Evolutionary conservation across 805 yeast species (phyloP), one percentile per base, ranked within the genome.

Genomic region (Saccharomycopsis selenospora): DNA sequence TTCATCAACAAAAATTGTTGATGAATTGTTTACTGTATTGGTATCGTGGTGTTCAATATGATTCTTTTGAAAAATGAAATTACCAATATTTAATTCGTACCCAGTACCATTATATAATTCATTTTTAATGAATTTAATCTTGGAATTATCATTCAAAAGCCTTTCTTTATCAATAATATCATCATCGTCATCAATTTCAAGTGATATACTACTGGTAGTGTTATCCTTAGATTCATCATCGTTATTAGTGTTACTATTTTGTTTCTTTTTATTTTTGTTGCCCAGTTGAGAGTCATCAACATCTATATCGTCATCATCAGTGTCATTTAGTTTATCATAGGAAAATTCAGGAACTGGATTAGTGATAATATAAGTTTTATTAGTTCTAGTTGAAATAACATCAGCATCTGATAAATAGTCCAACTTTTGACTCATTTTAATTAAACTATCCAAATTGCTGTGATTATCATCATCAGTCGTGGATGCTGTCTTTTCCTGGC

Each of bases 31-130:
- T 11, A 27, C 11, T 27, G 29, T 27, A 27, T 27, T 11, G 11
- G 7, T 11, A 11, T 7, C 29, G 7, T 27, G 29, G 11, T 27
- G 29, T 27, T 27, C 11, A 27, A 8, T 7, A 8, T 27, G 29
- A 27, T 27, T 27, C 11, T 43, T 30, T 44, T 22, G 14, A 66
- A 6, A 10, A 53, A 58, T 11, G 24, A 55, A 58, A 8, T 40
- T 6, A 0, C 71, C 68, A 3, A 68, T 56, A 48, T 67, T 62
- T n/a, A 59, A 52, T 52, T 75, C 80, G 48, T 64, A 67, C 17
- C 42, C 42, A 4, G 25, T 18, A 18, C 25, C 42, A n/a, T 38
- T n/a, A 20, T 18, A 17, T 22, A 38, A 20, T 6, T 20, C 10
- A 22, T 18, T 23, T 11, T 13, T 38, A n/a, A 20, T 38, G 22